Evolutionary conservation across 257 asterid species (phyloP).

Genomic region (Solanum etuberosum): DNA sequence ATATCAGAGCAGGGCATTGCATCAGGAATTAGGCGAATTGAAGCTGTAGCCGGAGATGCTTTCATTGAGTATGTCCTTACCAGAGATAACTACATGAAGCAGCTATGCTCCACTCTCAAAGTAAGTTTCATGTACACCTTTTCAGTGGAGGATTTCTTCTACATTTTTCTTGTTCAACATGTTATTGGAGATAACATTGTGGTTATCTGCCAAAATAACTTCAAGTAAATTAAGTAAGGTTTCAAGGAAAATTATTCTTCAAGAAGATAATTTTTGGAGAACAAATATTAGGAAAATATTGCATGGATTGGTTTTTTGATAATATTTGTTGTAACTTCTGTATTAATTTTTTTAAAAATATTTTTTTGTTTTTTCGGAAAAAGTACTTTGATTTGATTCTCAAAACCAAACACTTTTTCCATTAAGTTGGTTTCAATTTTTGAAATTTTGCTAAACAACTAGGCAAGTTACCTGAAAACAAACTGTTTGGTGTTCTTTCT

Average conservation of each 20-base stretch:
- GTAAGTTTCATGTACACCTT: constrained; percentile 20
- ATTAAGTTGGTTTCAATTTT: not conserved
- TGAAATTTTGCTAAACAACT: not conserved
- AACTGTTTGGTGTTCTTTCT: not conserved
- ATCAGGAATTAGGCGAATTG: constrained; percentile 84
- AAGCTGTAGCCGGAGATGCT: constrained; percentile 95
- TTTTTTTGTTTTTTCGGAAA: not conserved
- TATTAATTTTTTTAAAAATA: not conserved
- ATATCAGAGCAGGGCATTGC: constrained; percentile 86
- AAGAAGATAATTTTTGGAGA: not conserved
- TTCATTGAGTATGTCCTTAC: constrained; percentile 72
- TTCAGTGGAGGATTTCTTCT: not conserved
- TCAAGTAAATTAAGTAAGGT: not conserved
- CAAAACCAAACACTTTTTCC: not conserved
- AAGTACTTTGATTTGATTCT: not conserved
- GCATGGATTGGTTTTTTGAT: not conserved
- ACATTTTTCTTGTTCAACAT: not conserved
- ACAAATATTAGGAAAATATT: not conserved
- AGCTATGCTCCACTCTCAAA: constrained; percentile 85
- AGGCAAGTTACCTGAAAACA: not conserved
- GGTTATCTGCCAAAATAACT: not conserved
- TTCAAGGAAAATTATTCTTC: not conserved
- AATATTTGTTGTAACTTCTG: not conserved
- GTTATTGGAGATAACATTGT: not conserved
- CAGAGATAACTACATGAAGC: constrained; percentile 87